Conservation (phyloP, 495 filamentous ascomycete genomes). For the Extremus antarcticus region DNA sequence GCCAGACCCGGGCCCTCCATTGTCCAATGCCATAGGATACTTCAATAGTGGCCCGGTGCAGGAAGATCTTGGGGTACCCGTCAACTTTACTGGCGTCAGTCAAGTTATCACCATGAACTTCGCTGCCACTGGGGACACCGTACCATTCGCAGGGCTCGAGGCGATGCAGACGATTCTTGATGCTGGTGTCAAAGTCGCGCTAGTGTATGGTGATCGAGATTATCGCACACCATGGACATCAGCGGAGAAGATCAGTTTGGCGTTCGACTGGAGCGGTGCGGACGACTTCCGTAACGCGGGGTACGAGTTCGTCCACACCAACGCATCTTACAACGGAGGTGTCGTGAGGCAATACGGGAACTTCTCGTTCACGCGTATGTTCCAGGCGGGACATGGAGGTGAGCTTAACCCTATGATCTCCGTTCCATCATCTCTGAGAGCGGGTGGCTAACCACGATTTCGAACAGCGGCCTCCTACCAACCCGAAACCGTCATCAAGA, state of each 20-base stretch:
- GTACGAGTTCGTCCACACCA: conserved; percentile 14
- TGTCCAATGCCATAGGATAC: conserved; percentile 15
- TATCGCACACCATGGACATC: conserved; percentile 31
- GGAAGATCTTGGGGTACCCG: conserved; percentile 20
- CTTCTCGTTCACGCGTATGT: not conserved
- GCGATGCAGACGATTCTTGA: conserved; percentile 42
- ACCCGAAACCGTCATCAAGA: not conserved
- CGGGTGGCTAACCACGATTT: not conserved
- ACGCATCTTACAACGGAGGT: not conserved
- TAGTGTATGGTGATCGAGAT: conserved; percentile 41
- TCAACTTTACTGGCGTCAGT: conserved; percentile 22
- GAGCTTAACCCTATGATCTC: not conserved
- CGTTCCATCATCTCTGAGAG: not conserved
- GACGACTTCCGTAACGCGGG: conserved; percentile 15
- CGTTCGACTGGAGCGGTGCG: conserved; percentile 8
- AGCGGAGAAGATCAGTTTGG: conserved; percentile 18
- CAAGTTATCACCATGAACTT: not conserved
- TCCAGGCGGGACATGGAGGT: not conserved
- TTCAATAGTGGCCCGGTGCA: conserved; percentile 24
- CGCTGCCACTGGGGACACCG: conserved; percentile 35
- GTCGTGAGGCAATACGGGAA: not conserved
- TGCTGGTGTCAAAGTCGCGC: conserved; percentile 33
- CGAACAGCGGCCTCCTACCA: not conserved
- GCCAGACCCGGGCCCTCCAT: conserved; percentile 19
- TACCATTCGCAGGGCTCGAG: conserved; percentile 35